phyloP scores from a whole-genome alignment of 2,329 filamentous ascomycete species.

The Beauveria caledonica region DNA sequence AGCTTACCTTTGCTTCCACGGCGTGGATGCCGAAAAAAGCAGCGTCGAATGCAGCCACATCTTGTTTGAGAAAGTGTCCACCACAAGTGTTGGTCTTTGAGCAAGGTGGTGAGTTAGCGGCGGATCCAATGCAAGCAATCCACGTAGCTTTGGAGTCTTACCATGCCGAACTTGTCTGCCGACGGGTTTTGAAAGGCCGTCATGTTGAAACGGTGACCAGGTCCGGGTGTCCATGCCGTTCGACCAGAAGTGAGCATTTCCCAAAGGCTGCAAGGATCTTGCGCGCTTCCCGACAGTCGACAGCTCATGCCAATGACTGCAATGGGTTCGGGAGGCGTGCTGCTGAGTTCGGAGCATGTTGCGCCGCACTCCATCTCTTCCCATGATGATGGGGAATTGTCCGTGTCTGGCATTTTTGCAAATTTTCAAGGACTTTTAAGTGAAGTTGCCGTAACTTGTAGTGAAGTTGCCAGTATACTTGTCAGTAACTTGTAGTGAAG shows the following conservation, averaged over 20 bases:
- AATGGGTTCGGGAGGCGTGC: conserved; percentile 14
- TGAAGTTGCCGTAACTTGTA: too few species aligned
- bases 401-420: neutral
- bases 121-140: neutral
- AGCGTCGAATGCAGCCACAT: conserved; percentile 20
- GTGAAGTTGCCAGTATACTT: too few species aligned
- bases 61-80: conserved; percentile 21
- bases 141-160: conserved; percentile 20
- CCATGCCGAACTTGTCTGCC: conserved; percentile 22
- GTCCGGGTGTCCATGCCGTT: conserved; percentile 22
- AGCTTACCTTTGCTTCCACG: neutral
- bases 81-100: conserved; percentile 12
- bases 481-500: too few species aligned
- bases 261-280: conserved; percentile 22
- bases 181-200: neutral
- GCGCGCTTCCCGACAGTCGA: conserved; percentile 21
- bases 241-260: conserved; percentile 21
- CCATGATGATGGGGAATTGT: neutral
- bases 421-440: neutral
- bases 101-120: neutral
- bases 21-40: conserved; percentile 18
- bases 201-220: conserved; percentile 14
- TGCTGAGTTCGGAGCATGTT: neutral
- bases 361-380: neutral
- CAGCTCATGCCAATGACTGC: conserved; percentile 26